Percentiles rank a stretch among this genome's conserved stretches.
These are phyloP conservation scores for Phylloporus rhodoxanthus DNA, from an alignment of 768 basidiomycete genomes.

Conservation along the genomic window DNA sequence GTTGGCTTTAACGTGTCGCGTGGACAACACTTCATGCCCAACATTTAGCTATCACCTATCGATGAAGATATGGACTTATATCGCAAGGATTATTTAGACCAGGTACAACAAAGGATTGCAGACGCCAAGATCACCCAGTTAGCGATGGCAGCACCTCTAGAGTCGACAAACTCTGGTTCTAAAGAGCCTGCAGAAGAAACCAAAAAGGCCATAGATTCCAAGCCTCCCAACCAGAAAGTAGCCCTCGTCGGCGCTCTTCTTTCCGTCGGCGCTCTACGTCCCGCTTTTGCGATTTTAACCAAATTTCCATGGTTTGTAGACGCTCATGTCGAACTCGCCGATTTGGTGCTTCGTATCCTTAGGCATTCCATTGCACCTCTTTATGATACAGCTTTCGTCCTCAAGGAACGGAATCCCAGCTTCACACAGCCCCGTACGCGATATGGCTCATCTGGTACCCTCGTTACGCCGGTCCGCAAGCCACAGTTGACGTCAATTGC, in stretches of 20 bases:
- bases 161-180: conserved; percentile 41
- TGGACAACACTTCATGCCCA: conserved; percentile 5
- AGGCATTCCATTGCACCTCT: conserved; percentile 63
- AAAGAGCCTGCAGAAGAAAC: conserved; percentile 36
- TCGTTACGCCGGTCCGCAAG: conserved; percentile 51
- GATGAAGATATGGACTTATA: conserved; percentile 73
- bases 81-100: conserved; percentile 57
- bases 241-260: conserved; percentile 76
- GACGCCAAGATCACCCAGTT: conserved; percentile 70
- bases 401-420: conserved; percentile 56
- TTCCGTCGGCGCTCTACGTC: conserved; percentile 75
- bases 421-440: conserved; percentile 60
- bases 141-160: conserved; percentile 80
- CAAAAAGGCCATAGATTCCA: conserved; percentile 34
- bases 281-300: conserved; percentile 71
- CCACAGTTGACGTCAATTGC: conserved; percentile 67
- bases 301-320: conserved; percentile 84
- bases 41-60: conserved; percentile 57
- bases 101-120: conserved; percentile 58
- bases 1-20: conserved; percentile 21
- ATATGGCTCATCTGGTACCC: conserved; percentile 53
- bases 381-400: conserved; percentile 47
- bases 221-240: conserved; percentile 69
- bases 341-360: conserved; percentile 75
- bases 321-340: conserved; percentile 76